These are phyloP conservation scores for Aquilaria yunnanensis DNA, from an alignment of 345 rosid genomes.

Conservation along the genomic window DNA sequence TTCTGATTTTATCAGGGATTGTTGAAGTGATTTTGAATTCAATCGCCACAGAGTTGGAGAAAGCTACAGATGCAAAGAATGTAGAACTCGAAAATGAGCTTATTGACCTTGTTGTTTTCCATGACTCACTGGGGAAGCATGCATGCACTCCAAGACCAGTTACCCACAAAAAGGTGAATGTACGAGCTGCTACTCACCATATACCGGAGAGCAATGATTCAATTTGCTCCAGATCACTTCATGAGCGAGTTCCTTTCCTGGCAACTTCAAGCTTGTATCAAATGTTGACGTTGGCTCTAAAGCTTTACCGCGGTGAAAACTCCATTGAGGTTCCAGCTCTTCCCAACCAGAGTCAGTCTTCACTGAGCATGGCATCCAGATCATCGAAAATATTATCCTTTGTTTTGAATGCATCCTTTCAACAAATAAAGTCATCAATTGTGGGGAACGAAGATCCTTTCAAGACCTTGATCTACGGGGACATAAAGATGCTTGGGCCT, in stretches of 20 bases:
- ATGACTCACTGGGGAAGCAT: constrained; percentile 38
- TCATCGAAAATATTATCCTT: constrained; percentile 34
- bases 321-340: constrained; percentile 27
- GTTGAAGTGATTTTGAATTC: constrained; percentile 58
- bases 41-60: constrained; percentile 51
- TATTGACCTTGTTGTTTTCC: constrained; percentile 40
- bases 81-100: constrained; percentile 58
- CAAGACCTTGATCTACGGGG: constrained; percentile 51
- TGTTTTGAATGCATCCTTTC: constrained; percentile 46
- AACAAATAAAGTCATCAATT: constrained; percentile 43
- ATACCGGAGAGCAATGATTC: constrained; percentile 23
- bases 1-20: constrained; percentile 46
- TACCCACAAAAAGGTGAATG: constrained; percentile 39
- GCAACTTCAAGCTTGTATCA: constrained; percentile 67
- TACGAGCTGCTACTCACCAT: constrained; percentile 25
- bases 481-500: constrained; percentile 50
- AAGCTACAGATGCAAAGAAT: constrained; percentile 39
- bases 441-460: constrained; percentile 50
- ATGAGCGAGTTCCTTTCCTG: constrained; percentile 45
- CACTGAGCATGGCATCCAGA: constrained; percentile 32
- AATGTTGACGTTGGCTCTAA: constrained; percentile 35
- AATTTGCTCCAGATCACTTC: constrained; percentile 25
- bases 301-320: constrained; percentile 24
- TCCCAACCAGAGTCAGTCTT: constrained; percentile 46
- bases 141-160: constrained; percentile 33